Conservation (phyloP, 768 basidiomycete species). For the Mycena rosella region DNA sequence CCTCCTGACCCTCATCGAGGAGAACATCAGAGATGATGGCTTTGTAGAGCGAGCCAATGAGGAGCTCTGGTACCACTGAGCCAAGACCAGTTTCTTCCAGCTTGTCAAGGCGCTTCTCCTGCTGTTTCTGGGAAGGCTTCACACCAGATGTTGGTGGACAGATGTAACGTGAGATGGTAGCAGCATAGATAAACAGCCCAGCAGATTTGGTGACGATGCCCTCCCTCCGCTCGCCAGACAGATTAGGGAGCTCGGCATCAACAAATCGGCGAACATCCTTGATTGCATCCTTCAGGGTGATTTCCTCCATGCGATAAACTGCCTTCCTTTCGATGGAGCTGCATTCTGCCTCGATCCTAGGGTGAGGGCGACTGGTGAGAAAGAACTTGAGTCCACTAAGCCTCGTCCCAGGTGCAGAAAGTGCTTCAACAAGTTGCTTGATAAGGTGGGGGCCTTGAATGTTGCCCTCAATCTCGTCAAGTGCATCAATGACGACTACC, state of each 20-base stretch:
- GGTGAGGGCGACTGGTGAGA: neutral
- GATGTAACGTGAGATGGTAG: neutral
- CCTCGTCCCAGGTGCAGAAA: neutral
- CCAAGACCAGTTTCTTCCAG: too few relatives aligned
- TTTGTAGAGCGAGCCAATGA: slow-evolving; percentile 1
- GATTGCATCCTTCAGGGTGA: neutral
- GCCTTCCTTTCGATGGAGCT: neutral
- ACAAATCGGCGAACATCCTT: neutral
- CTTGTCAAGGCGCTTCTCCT: too few relatives aligned
- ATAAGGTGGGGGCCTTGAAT: slow-evolving; percentile 1
- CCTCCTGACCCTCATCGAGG: neutral
- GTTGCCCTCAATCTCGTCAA: slow-evolving; percentile 15
- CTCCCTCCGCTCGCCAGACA: neutral
- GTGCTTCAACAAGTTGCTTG: slow-evolving; percentile 2
- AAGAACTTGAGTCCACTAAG: slow-evolving; percentile 2
- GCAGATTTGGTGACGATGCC: neutral
- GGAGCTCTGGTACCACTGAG: neutral
- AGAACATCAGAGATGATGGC: neutral
- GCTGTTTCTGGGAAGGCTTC: too few relatives aligned
- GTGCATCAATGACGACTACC: slow-evolving; percentile 10
- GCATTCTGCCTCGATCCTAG: neutral
- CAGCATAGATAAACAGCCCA: neutral
- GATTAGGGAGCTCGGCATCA: neutral
- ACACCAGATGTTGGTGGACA: too few relatives aligned
- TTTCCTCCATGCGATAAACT: neutral